phyloP scores from a whole-genome alignment of 2,329 filamentous ascomycete species.

The Parafenestella ontariensis region DNA sequence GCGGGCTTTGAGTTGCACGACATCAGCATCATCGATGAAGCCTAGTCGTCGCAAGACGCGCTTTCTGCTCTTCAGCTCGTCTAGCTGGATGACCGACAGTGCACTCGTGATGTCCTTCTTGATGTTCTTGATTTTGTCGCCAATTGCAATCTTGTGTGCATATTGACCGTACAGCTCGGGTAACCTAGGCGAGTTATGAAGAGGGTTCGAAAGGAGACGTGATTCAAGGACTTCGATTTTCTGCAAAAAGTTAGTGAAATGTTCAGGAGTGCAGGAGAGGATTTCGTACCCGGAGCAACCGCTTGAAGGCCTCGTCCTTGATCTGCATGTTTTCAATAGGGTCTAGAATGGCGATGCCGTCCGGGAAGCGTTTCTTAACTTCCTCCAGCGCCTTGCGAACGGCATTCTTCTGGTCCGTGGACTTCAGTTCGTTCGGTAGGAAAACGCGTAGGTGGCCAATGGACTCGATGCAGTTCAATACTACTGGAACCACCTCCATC shows the following conservation, averaged over 20 bases:
- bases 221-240: slow-evolving; percentile 98
- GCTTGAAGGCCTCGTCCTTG: slow-evolving; percentile 90
- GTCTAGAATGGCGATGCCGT: slow-evolving; percentile 87
- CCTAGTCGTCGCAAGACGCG: slow-evolving; percentile 90
- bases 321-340: slow-evolving; percentile 98
- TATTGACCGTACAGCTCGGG: slow-evolving; percentile 88
- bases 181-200: slow-evolving; percentile 88
- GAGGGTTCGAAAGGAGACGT: slow-evolving; percentile 82
- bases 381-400: slow-evolving; percentile 75
- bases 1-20: slow-evolving; percentile 94
- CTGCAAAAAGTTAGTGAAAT: slow-evolving; percentile 50
- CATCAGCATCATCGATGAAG: slow-evolving; percentile 94
- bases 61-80: slow-evolving; percentile 95
- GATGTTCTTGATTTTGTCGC: slow-evolving; percentile 81
- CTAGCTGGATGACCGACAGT: slow-evolving; percentile 87
- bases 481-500: slow-evolving; percentile 84
- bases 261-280: background rate
- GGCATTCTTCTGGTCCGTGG: slow-evolving; percentile 71
- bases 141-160: slow-evolving; percentile 76
- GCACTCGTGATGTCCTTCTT: slow-evolving; percentile 88
- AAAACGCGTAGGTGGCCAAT: slow-evolving; percentile 86
- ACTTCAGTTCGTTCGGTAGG: slow-evolving; percentile 77
- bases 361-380: slow-evolving; percentile 85
- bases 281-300: slow-evolving; percentile 70
- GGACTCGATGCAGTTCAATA: slow-evolving; percentile 83